A percentile compares a stretch with the other conserved stretches of the same genome.
These are phyloP conservation scores for Pelagophyceae sp. DNA, from an alignment of 352 stramenopile genomes.

Conservation along the genomic window DNA sequence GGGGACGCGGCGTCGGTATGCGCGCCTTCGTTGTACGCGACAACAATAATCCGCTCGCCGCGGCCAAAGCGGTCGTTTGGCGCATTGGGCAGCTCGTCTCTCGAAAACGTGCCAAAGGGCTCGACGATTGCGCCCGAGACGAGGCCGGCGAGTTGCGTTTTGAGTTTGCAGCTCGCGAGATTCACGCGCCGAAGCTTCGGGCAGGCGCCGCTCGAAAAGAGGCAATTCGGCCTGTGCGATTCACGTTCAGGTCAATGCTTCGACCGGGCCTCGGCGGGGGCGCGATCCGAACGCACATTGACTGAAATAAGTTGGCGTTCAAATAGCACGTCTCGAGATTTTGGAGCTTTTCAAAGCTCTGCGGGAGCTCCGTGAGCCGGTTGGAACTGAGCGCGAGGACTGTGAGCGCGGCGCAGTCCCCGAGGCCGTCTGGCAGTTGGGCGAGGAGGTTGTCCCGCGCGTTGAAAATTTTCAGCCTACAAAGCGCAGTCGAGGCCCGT, in stretches of 20 bases:
- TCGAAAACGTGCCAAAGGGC: background rate
- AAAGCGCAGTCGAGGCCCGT: too few species aligned
- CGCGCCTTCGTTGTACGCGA: background rate
- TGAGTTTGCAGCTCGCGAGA: background rate
- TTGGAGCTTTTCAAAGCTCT: background rate
- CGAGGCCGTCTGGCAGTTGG: background rate
- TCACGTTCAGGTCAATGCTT: background rate
- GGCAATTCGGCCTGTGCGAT: background rate
- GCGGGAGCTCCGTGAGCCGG: background rate
- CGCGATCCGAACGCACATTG: background rate
- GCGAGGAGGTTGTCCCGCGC: background rate
- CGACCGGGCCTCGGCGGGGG: background rate
- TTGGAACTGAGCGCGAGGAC: background rate
- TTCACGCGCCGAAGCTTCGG: background rate
- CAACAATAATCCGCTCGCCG: background rate
- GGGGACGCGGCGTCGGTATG: too few species aligned
- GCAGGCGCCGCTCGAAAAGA: background rate
- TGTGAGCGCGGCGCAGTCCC: background rate
- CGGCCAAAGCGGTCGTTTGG: background rate
- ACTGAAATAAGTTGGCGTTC: background rate
- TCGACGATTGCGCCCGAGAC: background rate
- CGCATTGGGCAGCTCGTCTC: background rate
- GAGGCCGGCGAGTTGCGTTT: background rate
- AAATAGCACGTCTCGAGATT: background rate
- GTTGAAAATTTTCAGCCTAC: too few species aligned